These are phyloP conservation scores for Setomelanomma holmii DNA, from an alignment of 2,329 filamentous ascomycete species.

Conservation along the genomic window DNA sequence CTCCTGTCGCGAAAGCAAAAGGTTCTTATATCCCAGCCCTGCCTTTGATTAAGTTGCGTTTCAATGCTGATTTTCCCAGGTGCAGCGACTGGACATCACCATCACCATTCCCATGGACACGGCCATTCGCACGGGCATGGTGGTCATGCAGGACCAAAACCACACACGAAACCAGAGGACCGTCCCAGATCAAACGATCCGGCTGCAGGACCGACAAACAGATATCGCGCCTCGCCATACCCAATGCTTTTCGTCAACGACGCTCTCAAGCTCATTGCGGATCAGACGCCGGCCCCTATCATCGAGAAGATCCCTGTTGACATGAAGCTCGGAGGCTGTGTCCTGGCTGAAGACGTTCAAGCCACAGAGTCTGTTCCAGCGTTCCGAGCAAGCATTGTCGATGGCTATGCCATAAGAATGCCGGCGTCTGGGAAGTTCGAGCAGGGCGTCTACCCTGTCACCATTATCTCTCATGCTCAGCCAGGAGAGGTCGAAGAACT, in stretches of 20 bases:
- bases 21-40: conserved; percentile 14
- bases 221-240: conserved; percentile 87
- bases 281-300: conserved; percentile 72
- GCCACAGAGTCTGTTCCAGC: conserved; percentile 87
- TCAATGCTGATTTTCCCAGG: conserved; percentile 7
- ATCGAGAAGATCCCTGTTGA: conserved; percentile 67
- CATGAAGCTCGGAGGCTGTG: conserved; percentile 71
- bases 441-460: conserved; percentile 84
- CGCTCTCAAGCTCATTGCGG: conserved; percentile 74
- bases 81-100: conserved; percentile 41
- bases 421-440: conserved; percentile 55
- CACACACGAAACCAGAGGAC: conserved; percentile 73
- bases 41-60: no score
- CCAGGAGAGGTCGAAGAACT: conserved; percentile 71
- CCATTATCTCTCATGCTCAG: conserved; percentile 84
- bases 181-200: conserved; percentile 66
- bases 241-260: conserved; percentile 89
- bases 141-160: conserved; percentile 59
- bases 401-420: conserved; percentile 77
- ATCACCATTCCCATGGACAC: conserved; percentile 61
- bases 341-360: conserved; percentile 82
- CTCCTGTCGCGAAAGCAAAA: conserved; percentile 20
- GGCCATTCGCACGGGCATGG: conserved; percentile 67
- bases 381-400: conserved; percentile 94
- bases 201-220: conserved; percentile 66